These are phyloP conservation scores for Candida sphagnicola DNA, from an alignment of 805 yeast genomes.

Conservation along the genomic window DNA sequence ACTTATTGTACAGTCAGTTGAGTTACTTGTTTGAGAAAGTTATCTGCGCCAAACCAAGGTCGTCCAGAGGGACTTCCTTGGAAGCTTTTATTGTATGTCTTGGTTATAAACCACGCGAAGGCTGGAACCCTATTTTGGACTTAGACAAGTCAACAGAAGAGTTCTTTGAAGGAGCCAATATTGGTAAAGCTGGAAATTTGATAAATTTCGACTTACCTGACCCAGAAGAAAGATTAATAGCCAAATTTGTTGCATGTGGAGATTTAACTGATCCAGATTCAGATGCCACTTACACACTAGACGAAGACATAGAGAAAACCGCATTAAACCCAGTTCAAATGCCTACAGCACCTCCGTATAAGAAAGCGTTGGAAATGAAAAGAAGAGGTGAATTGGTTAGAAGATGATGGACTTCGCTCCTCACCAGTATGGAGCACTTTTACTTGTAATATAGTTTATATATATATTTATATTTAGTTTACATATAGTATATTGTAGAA, in stretches of 20 bases:
- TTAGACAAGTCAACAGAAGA: slow-evolving; percentile 68
- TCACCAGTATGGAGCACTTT: too few relatives aligned
- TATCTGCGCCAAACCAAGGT: slow-evolving; percentile 93
- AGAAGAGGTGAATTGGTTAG: slow-evolving; percentile 53
- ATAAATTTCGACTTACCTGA: slow-evolving; percentile 46
- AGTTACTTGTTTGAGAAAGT: slow-evolving; percentile 83
- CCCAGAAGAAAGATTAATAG: slow-evolving; percentile 66
- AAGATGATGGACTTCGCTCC: slow-evolving; percentile 8
- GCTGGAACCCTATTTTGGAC: slow-evolving; percentile 73
- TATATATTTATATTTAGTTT: too few relatives aligned
- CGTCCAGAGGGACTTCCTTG: slow-evolving; percentile 90
- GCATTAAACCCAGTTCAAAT: slow-evolving; percentile 89
- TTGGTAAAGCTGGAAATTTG: slow-evolving; percentile 50
- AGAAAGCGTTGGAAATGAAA: slow-evolving; percentile 83
- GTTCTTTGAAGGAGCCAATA: slow-evolving; percentile 62
- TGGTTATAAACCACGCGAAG: slow-evolving; percentile 77
- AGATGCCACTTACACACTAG: slow-evolving; percentile 84
- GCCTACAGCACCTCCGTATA: slow-evolving; percentile 97
- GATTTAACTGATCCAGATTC: slow-evolving; percentile 85
- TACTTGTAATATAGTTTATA: slow-evolving; percentile 1
- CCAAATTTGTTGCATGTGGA: slow-evolving; percentile 95
- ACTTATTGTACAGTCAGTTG: slow-evolving; percentile 86
- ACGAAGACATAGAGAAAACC: slow-evolving; percentile 27
- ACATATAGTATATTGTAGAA: too few relatives aligned
- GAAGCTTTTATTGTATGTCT: slow-evolving; percentile 93